Evolutionary conservation across 805 yeast genomes (phyloP).

Genomic region (Isabelozyma gotoi): DNA sequence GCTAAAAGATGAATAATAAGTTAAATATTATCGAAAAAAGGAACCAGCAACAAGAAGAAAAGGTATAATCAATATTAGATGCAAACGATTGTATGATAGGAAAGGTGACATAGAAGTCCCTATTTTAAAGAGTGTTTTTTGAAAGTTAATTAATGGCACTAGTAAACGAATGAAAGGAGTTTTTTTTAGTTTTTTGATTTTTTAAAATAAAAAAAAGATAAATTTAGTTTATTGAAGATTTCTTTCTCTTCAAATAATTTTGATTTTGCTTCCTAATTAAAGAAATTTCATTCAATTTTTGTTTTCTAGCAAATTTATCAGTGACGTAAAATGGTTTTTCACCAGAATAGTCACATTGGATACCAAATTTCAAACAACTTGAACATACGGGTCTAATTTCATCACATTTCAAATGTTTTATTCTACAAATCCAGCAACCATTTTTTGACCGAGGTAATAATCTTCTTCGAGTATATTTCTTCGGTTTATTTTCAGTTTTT

Average conservation of each 20-base stretch:
- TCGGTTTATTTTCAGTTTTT: conserved; percentile 15
- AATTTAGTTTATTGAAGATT: not conserved
- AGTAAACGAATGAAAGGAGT: not conserved
- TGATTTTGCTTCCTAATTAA: conserved; percentile 22
- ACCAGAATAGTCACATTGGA: conserved; percentile 39
- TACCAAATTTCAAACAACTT: conserved; percentile 39
- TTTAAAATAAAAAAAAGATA: not conserved
- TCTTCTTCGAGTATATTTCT: conserved; percentile 39
- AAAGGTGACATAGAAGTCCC: no score
- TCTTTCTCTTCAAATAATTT: conserved; percentile 1
- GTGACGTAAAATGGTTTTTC: conserved; percentile 40
- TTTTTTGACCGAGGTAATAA: conserved; percentile 39
- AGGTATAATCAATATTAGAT: no score
- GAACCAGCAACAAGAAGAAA: not conserved
- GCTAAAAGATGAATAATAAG: not conserved
- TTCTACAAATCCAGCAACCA: conserved; percentile 49
- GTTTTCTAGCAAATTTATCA: conserved; percentile 30
- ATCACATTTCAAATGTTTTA: conserved; percentile 46
- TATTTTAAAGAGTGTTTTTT: no score
- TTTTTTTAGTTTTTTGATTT: no score
- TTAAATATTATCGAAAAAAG: no score
- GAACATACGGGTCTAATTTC: conserved; percentile 38
- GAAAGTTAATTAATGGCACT: no score
- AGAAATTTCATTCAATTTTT: conserved; percentile 33
- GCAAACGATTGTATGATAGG: not conserved